Evolutionary conservation across 2,329 filamentous ascomycete genomes (phyloP).

Genomic region (Alternaria burnsii): DNA sequence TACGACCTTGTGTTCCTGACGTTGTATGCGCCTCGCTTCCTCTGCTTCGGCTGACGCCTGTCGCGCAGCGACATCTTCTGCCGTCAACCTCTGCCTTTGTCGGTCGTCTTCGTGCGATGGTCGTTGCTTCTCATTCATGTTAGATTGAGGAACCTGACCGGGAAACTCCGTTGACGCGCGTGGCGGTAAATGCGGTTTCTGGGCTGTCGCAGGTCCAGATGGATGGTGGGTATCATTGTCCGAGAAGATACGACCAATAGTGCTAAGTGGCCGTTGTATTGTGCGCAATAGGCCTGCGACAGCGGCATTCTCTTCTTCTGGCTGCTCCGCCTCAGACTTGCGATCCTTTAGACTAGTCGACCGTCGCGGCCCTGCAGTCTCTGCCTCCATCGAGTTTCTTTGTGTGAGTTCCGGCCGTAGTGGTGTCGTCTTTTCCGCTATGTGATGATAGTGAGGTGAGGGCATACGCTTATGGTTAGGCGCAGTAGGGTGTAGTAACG

Average conservation of each 20-base stretch:
- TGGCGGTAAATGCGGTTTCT: conserved; percentile 57
- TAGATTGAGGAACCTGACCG: conserved; percentile 2
- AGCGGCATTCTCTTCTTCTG: conserved; percentile 76
- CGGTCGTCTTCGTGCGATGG: conserved; percentile 40
- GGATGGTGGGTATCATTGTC: conserved; percentile 61
- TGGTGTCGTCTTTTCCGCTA: conserved; percentile 59
- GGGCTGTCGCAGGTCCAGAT: conserved; percentile 55
- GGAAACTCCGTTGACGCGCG: conserved; percentile 50
- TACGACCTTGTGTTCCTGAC: conserved; percentile 85
- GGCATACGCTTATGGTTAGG: conserved; percentile 47
- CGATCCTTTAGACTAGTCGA: conserved; percentile 61
- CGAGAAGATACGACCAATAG: conserved; percentile 93
- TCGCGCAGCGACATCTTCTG: conserved; percentile 86
- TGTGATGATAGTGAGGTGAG: conserved; percentile 55
- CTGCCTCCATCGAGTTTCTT: conserved; percentile 67
- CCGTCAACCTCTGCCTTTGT: conserved; percentile 61
- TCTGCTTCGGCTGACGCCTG: conserved; percentile 91
- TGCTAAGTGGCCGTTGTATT: conserved; percentile 88
- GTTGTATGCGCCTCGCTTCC: conserved; percentile 82
- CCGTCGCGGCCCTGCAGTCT: conserved; percentile 65
- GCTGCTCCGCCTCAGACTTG: conserved; percentile 42
- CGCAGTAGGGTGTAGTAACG: conserved; percentile 28
- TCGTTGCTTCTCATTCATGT: conserved; percentile 22
- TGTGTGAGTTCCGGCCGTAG: conserved; percentile 67
- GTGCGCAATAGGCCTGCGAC: conserved; percentile 86